Conservation (phyloP, 2,329 filamentous ascomycete species). For the Alternaria gansuensis region DNA sequence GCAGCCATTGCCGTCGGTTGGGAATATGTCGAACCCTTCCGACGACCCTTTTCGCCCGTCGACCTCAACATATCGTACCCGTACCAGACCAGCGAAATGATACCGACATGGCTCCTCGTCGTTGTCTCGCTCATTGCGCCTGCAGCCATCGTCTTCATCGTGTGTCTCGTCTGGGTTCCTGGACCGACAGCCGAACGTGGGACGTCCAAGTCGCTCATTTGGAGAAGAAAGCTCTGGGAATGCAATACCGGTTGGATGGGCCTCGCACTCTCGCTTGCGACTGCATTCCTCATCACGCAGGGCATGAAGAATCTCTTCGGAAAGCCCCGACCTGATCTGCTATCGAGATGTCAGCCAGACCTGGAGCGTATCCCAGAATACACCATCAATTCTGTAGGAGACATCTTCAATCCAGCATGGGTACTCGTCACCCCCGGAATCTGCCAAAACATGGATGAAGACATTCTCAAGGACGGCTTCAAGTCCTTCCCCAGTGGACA, state of each 20-base stretch:
- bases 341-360: slow-evolving; percentile 80
- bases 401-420: slow-evolving; percentile 63
- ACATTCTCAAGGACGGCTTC: slow-evolving; percentile 80
- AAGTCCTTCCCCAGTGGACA: slow-evolving; percentile 84
- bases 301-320: slow-evolving; percentile 81
- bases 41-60: slow-evolving; percentile 74
- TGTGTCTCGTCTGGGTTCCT: slow-evolving; percentile 75
- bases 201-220: slow-evolving; percentile 71
- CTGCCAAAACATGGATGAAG: slow-evolving; percentile 71
- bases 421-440: slow-evolving; percentile 79
- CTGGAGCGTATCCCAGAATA: slow-evolving; percentile 63
- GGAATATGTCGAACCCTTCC: slow-evolving; percentile 69
- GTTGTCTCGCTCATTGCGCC: slow-evolving; percentile 72
- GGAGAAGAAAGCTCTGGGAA: slow-evolving; percentile 89
- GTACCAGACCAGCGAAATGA: slow-evolving; percentile 73
- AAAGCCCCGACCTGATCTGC: slow-evolving; percentile 70
- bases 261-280: slow-evolving; percentile 74
- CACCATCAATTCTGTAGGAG: slow-evolving; percentile 66
- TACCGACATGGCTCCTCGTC: slow-evolving; percentile 71
- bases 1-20: slow-evolving; percentile 68
- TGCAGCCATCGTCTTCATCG: slow-evolving; percentile 70
- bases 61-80: slow-evolving; percentile 85
- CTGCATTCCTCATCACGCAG: slow-evolving; percentile 81
- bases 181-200: slow-evolving; percentile 71
- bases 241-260: slow-evolving; percentile 87